Conservation (phyloP, 2,329 filamentous ascomycete genomes). For the Tolypocladium ovalisporum region DNA sequence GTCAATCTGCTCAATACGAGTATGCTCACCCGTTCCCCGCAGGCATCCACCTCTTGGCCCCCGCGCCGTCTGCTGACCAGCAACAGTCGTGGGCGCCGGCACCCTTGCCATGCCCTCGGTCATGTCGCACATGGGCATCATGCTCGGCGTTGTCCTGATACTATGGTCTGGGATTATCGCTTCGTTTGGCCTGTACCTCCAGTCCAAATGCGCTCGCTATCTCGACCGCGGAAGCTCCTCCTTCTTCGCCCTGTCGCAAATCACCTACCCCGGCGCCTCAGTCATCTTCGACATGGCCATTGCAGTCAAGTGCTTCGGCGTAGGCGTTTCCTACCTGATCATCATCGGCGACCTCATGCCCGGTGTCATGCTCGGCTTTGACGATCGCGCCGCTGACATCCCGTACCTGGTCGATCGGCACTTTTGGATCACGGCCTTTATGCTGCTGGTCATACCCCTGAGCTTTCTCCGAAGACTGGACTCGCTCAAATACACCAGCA, state of each 20-base stretch:
- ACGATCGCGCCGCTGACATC: constrained; percentile 45
- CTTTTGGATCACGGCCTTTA: constrained; percentile 97
- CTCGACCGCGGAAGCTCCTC: constrained; percentile 79
- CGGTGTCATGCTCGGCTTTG: constrained; percentile 77
- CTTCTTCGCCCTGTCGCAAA: constrained; percentile 93
- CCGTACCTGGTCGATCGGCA: constrained; percentile 78
- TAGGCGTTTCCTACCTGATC: constrained; percentile 94
- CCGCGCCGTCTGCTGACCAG: constrained; percentile 6
- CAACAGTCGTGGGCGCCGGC: constrained; percentile 77
- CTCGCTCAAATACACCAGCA: constrained; percentile 92
- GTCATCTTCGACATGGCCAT: constrained; percentile 95
- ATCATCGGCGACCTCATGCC: constrained; percentile 99
- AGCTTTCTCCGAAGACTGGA: constrained; percentile 87
- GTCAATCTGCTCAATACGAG: constrained; percentile 96
- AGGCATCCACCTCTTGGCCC: neutral
- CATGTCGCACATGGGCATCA: constrained; percentile 89
- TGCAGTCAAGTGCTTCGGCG: constrained; percentile 95
- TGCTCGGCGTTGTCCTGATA: constrained; percentile 73
- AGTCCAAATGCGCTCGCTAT: constrained; percentile 86
- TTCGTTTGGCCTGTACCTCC: constrained; percentile 89
- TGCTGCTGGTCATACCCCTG: constrained; percentile 90
- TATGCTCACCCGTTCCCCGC: constrained; percentile 29
- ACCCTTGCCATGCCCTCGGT: constrained; percentile 93
- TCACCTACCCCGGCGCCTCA: constrained; percentile 92
- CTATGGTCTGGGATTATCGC: constrained; percentile 84